Percentiles rank a stretch among this genome's conserved stretches.
These are phyloP conservation scores for Boletus semigastroideus DNA, from an alignment of 1,284 basidiomycete species.

Conservation along the genomic window DNA sequence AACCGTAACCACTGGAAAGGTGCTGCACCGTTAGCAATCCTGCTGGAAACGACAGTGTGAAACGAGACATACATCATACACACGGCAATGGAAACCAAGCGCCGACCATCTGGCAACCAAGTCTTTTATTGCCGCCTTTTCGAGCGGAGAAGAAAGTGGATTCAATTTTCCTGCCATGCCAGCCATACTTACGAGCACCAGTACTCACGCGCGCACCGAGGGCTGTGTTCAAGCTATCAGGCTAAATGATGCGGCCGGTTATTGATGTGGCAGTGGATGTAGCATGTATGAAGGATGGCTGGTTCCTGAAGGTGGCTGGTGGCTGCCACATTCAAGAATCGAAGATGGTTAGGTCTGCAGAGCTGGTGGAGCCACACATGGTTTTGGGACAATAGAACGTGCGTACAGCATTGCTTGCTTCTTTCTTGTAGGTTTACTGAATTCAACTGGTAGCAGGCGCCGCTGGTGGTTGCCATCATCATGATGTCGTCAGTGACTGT, in stretches of 20 bases:
- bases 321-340: conserved; percentile 4
- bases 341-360: conserved; percentile 4
- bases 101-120: conserved; percentile 1
- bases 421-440: neutral
- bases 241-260: conserved; percentile 17
- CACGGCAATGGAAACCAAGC: conserved; percentile 20
- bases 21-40: conserved; percentile 4
- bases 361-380: conserved; percentile 6
- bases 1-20: conserved; percentile 17
- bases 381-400: conserved; percentile 3
- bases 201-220: neutral
- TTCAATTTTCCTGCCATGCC: conserved; percentile 5
- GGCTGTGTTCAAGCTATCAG: conserved; percentile 14
- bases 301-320: conserved; percentile 17
- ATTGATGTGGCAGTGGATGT: conserved; percentile 4
- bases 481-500: conserved; percentile 1
- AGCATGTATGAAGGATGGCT: conserved; percentile 2
- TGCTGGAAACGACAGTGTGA: neutral
- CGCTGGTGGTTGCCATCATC: neutral
- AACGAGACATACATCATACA: conserved; percentile 27
- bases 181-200: neutral
- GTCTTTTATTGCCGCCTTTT: conserved; percentile 16
- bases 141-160: conserved; percentile 20
- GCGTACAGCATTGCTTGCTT: conserved; percentile 5
- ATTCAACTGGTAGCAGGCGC: neutral